A percentile compares a stretch with the other conserved stretches of the same genome.
Evolutionary conservation across 2,329 filamentous ascomycete genomes (phyloP).

Genomic region (Aphanocladium album): DNA sequence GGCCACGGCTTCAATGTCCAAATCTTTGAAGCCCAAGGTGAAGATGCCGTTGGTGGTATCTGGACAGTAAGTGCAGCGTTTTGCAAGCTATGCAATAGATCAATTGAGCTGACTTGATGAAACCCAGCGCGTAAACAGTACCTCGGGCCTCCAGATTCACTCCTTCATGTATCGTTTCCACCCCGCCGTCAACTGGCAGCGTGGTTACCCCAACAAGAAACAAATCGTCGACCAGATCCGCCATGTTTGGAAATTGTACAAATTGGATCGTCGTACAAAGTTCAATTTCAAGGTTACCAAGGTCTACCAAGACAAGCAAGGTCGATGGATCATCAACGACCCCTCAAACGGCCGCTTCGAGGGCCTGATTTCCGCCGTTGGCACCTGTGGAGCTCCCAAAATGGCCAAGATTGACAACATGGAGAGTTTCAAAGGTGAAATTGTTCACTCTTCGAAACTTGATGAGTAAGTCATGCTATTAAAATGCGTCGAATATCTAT

Average conservation of each 20-base stretch:
- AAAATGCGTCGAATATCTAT: accelerated
- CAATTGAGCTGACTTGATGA: neutral
- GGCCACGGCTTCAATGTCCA: constrained; percentile 80
- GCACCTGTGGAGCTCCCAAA: constrained; percentile 75
- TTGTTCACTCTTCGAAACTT: constrained; percentile 71
- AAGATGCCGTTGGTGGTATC: constrained; percentile 68
- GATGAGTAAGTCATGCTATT: constrained; percentile 45
- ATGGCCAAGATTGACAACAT: constrained; percentile 66
- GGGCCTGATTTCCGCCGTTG: constrained; percentile 71
- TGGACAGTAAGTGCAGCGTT: constrained; percentile 58
- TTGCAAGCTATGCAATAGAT: too few relatives aligned
- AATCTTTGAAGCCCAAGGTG: constrained; percentile 68
- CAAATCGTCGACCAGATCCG: constrained; percentile 71
- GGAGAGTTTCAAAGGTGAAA: constrained; percentile 64
- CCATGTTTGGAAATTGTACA: constrained; percentile 70
- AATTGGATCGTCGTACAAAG: constrained; percentile 62
- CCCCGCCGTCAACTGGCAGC: constrained; percentile 67
- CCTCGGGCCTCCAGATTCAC: constrained; percentile 77
- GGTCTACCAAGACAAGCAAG: constrained; percentile 62
- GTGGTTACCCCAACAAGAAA: constrained; percentile 71
- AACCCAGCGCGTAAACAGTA: constrained; percentile 68
- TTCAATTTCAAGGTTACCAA: constrained; percentile 67
- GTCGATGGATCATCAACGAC: constrained; percentile 75
- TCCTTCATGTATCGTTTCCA: constrained; percentile 86
- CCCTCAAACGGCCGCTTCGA: constrained; percentile 67